A percentile compares a stretch with the other conserved stretches of the same genome.
phyloP scores from a whole-genome alignment of 305 asterid genomes.

The Fraxinus paxiana region DNA sequence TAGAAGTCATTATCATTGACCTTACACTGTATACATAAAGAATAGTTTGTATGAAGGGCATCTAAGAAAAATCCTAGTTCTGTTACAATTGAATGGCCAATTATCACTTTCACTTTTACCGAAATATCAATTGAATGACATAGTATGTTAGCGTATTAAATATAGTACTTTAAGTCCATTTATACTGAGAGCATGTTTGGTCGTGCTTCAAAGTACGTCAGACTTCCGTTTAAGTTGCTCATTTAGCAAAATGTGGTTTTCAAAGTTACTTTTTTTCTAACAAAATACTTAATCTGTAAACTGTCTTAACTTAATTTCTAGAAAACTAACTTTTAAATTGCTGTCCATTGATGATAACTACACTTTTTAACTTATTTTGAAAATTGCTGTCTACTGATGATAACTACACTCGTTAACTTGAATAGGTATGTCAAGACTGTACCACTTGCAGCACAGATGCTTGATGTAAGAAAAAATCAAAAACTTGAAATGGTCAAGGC shows the following conservation, averaged over 20 bases:
- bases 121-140: background rate
- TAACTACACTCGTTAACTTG: conserved; percentile 21
- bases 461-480: conserved; percentile 75
- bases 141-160: background rate
- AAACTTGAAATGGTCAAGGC: conserved; percentile 81
- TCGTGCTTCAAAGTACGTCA: background rate
- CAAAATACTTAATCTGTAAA: background rate
- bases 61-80: background rate
- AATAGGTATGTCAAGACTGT: conserved; percentile 87
- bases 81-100: background rate
- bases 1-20: background rate
- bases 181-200: background rate
- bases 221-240: background rate
- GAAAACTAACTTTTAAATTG: conserved; percentile 16
- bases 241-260: background rate
- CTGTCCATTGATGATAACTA: background rate
- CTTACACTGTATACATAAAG: background rate
- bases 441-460: conserved; percentile 84
- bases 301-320: background rate
- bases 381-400: conserved; percentile 11
- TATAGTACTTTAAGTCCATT: background rate
- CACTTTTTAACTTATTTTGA: background rate
- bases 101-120: background rate
- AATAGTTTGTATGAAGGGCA: background rate
- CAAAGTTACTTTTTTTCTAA: background rate